Conservation (phyloP, 345 rosid genomes). For the Chamaenerion angustifolium region DNA sequence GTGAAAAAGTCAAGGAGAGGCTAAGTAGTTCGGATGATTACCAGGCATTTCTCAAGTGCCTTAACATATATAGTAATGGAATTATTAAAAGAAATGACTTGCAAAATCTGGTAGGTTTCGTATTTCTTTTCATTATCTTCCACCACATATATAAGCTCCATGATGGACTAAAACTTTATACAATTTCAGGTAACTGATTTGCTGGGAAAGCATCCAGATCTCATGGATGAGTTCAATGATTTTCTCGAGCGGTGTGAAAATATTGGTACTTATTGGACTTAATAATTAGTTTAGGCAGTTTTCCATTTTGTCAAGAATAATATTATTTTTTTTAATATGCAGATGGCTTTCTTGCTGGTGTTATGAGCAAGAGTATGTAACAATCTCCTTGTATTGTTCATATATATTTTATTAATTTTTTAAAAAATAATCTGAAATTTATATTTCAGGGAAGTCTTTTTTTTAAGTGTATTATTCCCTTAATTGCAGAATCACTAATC, state of each 20-base stretch:
- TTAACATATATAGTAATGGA: slow-evolving; percentile 71
- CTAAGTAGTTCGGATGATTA: slow-evolving; percentile 76
- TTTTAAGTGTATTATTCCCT: neutral
- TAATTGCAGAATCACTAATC: slow-evolving; percentile 49
- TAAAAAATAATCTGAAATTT: no score
- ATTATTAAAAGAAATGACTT: slow-evolving; percentile 68
- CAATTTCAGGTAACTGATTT: slow-evolving; percentile 65
- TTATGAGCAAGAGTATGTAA: slow-evolving; percentile 83
- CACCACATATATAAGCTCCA: no score
- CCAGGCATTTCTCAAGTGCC: slow-evolving; percentile 90
- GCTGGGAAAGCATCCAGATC: slow-evolving; percentile 85
- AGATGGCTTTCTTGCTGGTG: slow-evolving; percentile 92
- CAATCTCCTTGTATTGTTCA: slow-evolving; percentile 3
- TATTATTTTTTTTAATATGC: slow-evolving; percentile 21
- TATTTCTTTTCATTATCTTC: no score
- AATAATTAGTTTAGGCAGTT: slow-evolving; percentile 1
- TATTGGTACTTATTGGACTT: slow-evolving; percentile 40
- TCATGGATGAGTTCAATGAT: slow-evolving; percentile 86
- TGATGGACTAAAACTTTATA: no score
- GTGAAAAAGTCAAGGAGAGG: slow-evolving; percentile 93
- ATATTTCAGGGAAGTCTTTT: no score
- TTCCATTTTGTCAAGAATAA: slow-evolving; percentile 11
- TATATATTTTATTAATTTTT: no score
- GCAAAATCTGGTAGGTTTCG: slow-evolving; percentile 46
- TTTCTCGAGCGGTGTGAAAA: slow-evolving; percentile 82